Evolutionary conservation across 176 grass and related monocot genomes (phyloP).

Genomic region (Ananas comosus): DNA sequence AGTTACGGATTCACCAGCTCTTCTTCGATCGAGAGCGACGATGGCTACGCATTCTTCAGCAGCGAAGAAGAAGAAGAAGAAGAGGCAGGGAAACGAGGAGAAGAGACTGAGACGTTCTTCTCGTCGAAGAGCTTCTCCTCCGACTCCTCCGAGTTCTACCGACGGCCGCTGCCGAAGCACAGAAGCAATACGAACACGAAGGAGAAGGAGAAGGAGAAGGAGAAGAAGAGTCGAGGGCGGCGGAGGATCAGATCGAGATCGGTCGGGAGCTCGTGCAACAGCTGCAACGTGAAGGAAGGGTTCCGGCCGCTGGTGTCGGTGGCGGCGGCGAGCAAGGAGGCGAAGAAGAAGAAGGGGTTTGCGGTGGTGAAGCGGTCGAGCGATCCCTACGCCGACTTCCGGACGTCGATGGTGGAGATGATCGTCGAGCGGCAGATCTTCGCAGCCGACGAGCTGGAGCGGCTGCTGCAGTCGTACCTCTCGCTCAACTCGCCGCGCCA

Average conservation of each 20-base stretch:
- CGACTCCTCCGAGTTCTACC: slow-evolving; percentile 97
- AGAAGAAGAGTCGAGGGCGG: neutral
- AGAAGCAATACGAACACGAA: slow-evolving; percentile 28
- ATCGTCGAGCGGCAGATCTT: slow-evolving; percentile 68
- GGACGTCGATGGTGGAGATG: slow-evolving; percentile 96
- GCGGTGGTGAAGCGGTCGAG: slow-evolving; percentile 78
- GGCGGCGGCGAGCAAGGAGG: slow-evolving; percentile 28
- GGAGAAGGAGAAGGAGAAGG: neutral
- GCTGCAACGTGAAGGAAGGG: slow-evolving; percentile 57
- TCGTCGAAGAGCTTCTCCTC: slow-evolving; percentile 87
- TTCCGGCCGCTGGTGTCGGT: slow-evolving; percentile 45
- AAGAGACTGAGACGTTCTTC: slow-evolving; percentile 61
- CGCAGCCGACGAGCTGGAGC: slow-evolving; percentile 62
- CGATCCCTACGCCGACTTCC: slow-evolving; percentile 83
- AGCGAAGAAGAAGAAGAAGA: slow-evolving; percentile 37
- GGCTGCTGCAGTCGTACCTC: slow-evolving; percentile 74
- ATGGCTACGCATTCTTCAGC: slow-evolving; percentile 42
- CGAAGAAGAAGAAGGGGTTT: slow-evolving; percentile 46
- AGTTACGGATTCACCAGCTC: slow-evolving; percentile 76
- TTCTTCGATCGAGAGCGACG: slow-evolving; percentile 28
- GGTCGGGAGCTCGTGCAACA: slow-evolving; percentile 32
- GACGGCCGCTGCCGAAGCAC: neutral
- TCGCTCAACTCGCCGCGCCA: slow-evolving; percentile 69
- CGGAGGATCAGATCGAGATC: slow-evolving; percentile 12
- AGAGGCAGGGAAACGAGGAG: neutral